These are phyloP conservation scores for Cryphonectria japonica DNA, from an alignment of 2,329 filamentous ascomycete species.

Conservation along the genomic window DNA sequence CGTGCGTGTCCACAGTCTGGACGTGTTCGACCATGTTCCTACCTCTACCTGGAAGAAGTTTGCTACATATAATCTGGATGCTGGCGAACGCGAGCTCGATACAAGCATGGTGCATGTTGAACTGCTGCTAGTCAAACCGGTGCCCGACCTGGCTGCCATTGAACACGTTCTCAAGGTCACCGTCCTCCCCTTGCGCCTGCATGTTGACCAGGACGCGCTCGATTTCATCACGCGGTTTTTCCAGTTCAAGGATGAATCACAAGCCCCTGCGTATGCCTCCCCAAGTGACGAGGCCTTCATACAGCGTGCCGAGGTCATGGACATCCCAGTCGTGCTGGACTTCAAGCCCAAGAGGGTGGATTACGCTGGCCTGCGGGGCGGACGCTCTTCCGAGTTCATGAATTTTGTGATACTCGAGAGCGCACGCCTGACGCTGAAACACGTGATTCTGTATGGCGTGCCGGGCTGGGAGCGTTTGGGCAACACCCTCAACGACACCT, in stretches of 20 bases:
- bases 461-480: conserved; percentile 89
- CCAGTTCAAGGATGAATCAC: conserved; percentile 86
- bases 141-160: conserved; percentile 81
- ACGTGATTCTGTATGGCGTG: conserved; percentile 91
- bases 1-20: conserved; percentile 78
- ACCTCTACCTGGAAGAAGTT: conserved; percentile 99
- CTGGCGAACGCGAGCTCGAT: conserved; percentile 81
- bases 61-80: conserved; percentile 87
- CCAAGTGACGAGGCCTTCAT: conserved; percentile 81
- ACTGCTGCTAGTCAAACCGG: conserved; percentile 83
- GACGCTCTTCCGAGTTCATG: conserved; percentile 97
- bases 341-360: conserved; percentile 99
- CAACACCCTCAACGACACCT: conserved; percentile 89
- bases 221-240: conserved; percentile 98
- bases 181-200: conserved; percentile 82
- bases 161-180: conserved; percentile 84
- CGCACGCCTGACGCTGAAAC: conserved; percentile 81
- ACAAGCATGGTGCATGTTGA: conserved; percentile 91
- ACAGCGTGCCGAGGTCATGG: conserved; percentile 84
- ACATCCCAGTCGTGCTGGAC: conserved; percentile 81
- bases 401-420: conserved; percentile 94
- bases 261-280: conserved; percentile 55
- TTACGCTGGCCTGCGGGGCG: conserved; percentile 88
- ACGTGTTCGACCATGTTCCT: conserved; percentile 91
- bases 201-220: conserved; percentile 95